Base-by-base conservation (phyloP, 2,329 filamentous ascomycete species). In the Fusarium napiforme region DNA sequence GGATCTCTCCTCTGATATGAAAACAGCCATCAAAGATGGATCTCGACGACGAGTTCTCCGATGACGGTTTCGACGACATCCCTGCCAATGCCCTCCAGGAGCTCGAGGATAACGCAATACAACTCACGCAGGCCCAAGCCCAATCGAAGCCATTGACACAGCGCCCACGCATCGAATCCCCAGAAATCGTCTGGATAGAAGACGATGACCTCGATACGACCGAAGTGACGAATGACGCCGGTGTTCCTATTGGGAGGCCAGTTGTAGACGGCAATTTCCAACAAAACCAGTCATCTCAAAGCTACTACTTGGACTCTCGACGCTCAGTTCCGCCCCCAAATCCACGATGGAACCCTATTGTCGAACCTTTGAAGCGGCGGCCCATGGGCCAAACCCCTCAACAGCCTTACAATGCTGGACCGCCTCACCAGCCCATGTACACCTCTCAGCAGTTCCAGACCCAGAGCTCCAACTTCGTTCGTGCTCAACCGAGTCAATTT, bases 41-140 rank as follows among this genome's bases (percentile, higher is more conserved):
- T 65, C 64, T 83, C 82, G 89, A 91, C 82, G 87, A 89, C 82
- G 87, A 89, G 69, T 92, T 90, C 78, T 89, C 86, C 67, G 90
- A 92, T 78, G 90, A 91, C 78, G 89, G 86, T 68, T 85, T 93
- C 74, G 89, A 92, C 79, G 85, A 87, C 45, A 82, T 92, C 46
- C 88, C 90, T 72, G 84, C 87, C 70, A 86, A 87, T 71, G 84
- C 84, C 52, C 82, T 92, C 7, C 85, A 89, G 75, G 89, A 91
- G 78, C 87, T 93, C 70, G 91, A 93, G 78, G 87, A 88, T 76
- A 87, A 88, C 77, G 90, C 90, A 43, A 89, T 92, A 72, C 87
- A 88, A 73, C 86, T 86, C 73, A 92, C 90, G 9, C 89, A 91
- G 74, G 74, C 73, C 30, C 77, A 75, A 32, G 71, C 71, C 19